phyloP scores from a whole-genome alignment of 2,329 filamentous ascomycete genomes.

The Diaporthe helianthi region DNA sequence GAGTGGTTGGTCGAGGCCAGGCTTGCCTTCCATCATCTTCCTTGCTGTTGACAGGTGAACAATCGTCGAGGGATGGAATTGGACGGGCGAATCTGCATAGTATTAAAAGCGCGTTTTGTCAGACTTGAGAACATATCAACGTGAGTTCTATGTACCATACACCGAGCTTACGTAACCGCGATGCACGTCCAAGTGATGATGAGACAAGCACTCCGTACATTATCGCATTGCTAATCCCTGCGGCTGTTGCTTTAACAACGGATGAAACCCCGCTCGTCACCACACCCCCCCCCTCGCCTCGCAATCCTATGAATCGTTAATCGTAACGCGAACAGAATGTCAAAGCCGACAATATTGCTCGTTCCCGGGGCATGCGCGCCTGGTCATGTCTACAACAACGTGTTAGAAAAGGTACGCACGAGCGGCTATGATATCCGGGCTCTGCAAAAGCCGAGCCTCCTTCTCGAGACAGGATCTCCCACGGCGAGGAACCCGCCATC shows the following conservation, averaged over 20 bases:
- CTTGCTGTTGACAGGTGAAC: not conserved
- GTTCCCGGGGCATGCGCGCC: not conserved
- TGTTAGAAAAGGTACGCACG: not conserved
- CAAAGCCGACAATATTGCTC: not conserved
- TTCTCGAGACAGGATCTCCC: not conserved
- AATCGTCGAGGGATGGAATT: not conserved
- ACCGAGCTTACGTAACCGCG: not conserved
- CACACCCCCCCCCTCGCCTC: no score
- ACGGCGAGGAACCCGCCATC: constrained; percentile 23
- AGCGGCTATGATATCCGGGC: not conserved
- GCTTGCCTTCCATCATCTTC: no score
- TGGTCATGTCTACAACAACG: not conserved
- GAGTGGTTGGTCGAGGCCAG: no score
- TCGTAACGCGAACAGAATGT: not conserved
- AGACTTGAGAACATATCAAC: not conserved
- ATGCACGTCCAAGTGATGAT: not conserved
- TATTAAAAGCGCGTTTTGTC: not conserved
- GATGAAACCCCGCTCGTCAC: not conserved
- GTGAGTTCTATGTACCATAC: not conserved
- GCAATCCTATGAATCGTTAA: not conserved
- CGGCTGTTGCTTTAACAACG: not conserved
- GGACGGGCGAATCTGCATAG: not conserved
- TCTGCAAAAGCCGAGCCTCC: not conserved
- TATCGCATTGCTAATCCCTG: not conserved
- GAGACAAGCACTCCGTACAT: no score